A percentile compares a stretch with the other conserved stretches of the same genome.
Evolutionary conservation across 371 early-diverging fungal genomes (phyloP).

Genomic region (Parasitella parasitica): DNA sequence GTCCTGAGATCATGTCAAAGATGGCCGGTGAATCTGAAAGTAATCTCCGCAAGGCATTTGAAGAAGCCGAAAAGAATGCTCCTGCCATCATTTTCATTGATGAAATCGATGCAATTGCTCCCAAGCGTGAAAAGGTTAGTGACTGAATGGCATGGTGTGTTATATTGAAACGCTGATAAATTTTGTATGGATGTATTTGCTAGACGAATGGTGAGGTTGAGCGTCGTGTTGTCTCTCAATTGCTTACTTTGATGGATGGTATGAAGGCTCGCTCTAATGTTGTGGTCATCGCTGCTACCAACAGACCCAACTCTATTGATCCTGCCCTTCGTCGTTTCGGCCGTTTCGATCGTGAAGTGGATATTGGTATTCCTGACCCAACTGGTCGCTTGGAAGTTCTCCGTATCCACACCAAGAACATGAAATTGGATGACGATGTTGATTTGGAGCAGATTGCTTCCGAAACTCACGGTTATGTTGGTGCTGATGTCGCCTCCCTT

Average conservation of each 20-base stretch:
- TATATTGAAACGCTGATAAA: neutral
- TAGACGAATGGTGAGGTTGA: conserved; percentile 99
- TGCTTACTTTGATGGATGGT: conserved; percentile 99
- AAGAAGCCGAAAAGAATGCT: conserved; percentile 98
- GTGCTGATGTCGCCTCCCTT: conserved; percentile 98
- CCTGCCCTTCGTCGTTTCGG: conserved; percentile 99
- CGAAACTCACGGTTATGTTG: conserved; percentile 99
- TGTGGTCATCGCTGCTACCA: conserved; percentile 98
- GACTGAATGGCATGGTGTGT: neutral
- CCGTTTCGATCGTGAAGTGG: conserved; percentile 99
- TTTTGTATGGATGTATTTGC: neutral
- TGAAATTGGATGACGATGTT: conserved; percentile 97
- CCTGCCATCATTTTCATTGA: conserved; percentile 99
- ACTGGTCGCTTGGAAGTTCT: conserved; percentile 99
- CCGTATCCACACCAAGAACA: conserved; percentile 99
- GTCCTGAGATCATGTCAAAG: conserved; percentile 99
- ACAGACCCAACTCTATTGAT: conserved; percentile 99
- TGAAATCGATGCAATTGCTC: conserved; percentile 99
- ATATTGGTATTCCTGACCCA: conserved; percentile 99
- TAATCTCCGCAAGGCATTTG: conserved; percentile 98
- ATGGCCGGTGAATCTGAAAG: conserved; percentile 99
- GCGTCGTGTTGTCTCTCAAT: conserved; percentile 98
- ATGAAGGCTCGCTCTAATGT: conserved; percentile 97
- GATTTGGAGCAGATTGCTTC: conserved; percentile 98
- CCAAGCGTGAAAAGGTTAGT: conserved; percentile 98